Base-by-base conservation (phyloP, 345 rosid species). In the Carallia pectinifolia region DNA sequence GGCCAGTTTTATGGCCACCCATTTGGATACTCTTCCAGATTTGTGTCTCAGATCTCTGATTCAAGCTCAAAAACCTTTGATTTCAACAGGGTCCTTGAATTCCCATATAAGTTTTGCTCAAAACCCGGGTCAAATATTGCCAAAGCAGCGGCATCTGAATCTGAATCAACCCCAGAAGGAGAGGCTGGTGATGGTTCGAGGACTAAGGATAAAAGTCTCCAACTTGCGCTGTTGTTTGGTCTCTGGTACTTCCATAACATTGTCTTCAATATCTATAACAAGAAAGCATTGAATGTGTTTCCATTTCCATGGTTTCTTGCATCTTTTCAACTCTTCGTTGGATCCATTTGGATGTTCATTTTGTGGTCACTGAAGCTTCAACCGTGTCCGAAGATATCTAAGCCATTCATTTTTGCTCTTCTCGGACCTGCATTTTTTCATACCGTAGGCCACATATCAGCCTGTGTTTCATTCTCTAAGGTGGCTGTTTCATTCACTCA, bases 401-500 rank as follows among this genome's bases (percentile, higher is more conserved):
- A 91, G 39, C 82, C 93, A 1, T 94, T 91, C 83, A 73, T 94
- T 72, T 30, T 87, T 66, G 97, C 97, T 18, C 89, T 94, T n/a
- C 95, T 94, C 34, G 96, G 95, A 27, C 98, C 98, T 9, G 97
- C 98, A 19, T 77, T 94, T 74, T 94, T 94, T 71, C 98, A 94
- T 88, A 94, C 97, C 6, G 67, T 94, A 6, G 98, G 98, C 17
- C 98, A 94, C 77, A 94, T 94, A 68, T 94, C 96, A 53, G 98
- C 97, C 39, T 94, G 98, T 73, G 97, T 89, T 56, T 94, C 98
- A 4, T 94, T 94, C 86, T 94, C 98, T 31, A 94, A 94, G 72
- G 98, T 94, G 8, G 98, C 98, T 53, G 95, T 94, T 65, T 94
- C 98, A 23, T 94, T 94, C 87, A 94, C 98, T 36, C 98, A 91